Percentiles rank a stretch among this genome's conserved stretches.
phyloP scores from a whole-genome alignment of 192 early-diverging fungal genomes.

The Rhizoclosmatium globosum region DNA sequence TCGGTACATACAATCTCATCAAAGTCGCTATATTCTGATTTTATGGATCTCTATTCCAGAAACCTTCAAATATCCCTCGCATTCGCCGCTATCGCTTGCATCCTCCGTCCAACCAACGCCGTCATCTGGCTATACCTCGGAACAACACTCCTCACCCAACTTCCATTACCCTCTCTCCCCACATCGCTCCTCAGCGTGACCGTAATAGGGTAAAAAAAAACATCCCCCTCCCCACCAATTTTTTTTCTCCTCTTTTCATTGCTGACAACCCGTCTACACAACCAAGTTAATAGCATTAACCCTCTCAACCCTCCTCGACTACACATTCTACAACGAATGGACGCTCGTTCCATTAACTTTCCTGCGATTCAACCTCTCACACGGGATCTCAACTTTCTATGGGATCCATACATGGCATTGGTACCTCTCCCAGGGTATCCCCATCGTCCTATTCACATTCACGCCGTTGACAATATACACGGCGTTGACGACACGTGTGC shows the following conservation, averaged over 20 bases:
- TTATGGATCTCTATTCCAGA: slow-evolving; percentile 18
- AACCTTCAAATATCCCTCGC: slow-evolving; percentile 61
- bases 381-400: slow-evolving; percentile 87
- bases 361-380: slow-evolving; percentile 80
- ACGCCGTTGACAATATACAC: slow-evolving; percentile 69
- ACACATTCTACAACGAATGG: slow-evolving; percentile 72
- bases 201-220: slow-evolving; percentile 10
- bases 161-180: not conserved
- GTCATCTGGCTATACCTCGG: slow-evolving; percentile 87
- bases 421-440: slow-evolving; percentile 86
- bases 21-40: slow-evolving; percentile 4
- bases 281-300: slow-evolving; percentile 52
- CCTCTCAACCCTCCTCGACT: slow-evolving; percentile 68
- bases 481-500: not conserved
- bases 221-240: no score
- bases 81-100: slow-evolving; percentile 82
- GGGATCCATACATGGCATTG: slow-evolving; percentile 92
- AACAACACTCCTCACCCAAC: slow-evolving; percentile 56
- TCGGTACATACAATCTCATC: not conserved
- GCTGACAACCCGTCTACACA: not conserved
- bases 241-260: not conserved
- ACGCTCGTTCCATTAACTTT: slow-evolving; percentile 83
- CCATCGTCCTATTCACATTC: slow-evolving; percentile 78
- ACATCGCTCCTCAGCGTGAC: not conserved
- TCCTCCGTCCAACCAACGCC: slow-evolving; percentile 89